Conservation (phyloP, 2,329 filamentous ascomycete species). For the Alternaria triticimaculans region DNA sequence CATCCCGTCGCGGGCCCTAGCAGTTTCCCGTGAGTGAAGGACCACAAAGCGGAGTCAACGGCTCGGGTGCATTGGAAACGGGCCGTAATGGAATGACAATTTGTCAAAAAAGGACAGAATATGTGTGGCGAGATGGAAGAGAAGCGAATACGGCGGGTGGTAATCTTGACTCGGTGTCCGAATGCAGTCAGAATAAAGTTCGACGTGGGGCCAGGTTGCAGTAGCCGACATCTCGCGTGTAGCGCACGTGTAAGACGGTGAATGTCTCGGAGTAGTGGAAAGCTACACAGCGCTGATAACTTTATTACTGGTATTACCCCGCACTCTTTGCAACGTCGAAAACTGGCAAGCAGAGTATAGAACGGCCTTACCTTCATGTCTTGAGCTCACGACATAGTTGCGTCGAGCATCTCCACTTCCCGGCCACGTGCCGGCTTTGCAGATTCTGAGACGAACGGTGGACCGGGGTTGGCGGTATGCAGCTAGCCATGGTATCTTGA, state of each 20-base stretch:
- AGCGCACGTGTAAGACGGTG: background rate
- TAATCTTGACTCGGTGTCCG: conserved; percentile 5
- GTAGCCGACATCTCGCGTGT: background rate
- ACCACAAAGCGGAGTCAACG: background rate
- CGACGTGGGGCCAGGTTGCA: background rate
- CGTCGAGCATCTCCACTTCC: conserved; percentile 1
- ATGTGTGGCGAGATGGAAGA: background rate
- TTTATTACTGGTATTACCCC: conserved; percentile 1
- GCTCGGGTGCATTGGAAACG: background rate
- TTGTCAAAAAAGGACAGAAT: background rate
- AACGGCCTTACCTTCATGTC: conserved; percentile 5
- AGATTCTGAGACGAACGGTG: conserved; percentile 14
- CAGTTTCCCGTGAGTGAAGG: background rate
- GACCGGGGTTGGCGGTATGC: conserved; percentile 3
- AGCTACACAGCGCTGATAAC: background rate
- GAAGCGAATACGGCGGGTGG: background rate
- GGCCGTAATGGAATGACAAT: background rate
- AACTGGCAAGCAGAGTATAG: conserved; percentile 15
- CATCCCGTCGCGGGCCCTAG: background rate
- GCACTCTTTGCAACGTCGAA: background rate
- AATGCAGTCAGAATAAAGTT: conserved; percentile 5
- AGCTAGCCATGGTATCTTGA: background rate
- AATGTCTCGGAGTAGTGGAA: background rate
- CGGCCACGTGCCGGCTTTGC: background rate
- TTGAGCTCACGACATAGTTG: background rate